Evolutionary conservation across 2,329 filamentous ascomycete genomes (phyloP), one percentile per base, ranked within the genome.

Genomic region (Epichloe gansuensis): DNA sequence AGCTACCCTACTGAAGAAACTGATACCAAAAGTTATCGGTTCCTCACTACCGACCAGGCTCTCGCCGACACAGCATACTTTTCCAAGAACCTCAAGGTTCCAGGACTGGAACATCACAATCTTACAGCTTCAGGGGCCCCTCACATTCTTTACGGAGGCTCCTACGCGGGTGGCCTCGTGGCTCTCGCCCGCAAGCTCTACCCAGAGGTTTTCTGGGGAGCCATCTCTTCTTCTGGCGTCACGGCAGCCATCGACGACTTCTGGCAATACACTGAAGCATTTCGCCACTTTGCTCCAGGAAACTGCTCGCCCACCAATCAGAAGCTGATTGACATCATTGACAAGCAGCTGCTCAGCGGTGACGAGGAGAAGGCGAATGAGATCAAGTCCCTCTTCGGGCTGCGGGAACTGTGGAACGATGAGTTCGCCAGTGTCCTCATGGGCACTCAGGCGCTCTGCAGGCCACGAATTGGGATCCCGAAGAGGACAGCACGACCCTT

Each of bases 31-130:
- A 90, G 79, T 59, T 68, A 94, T 56, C 82, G 89, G 3, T 95
- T 93, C 71, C 71, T 95, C 61, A 84, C 86, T 1, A 93, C 88
- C 0, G 85, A 90, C 59, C 89, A 95, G 65, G 82, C 88, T 0
- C 64, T 94, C 40, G 88, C 87, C 7, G 89, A 95, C 64, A 81
- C 83, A 43, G 86, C 81, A 2, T 94, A 87, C 66, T 94, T 95
- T 67, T 86, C 87, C 0, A 68, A 79, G 55, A 77, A 93, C 57
- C 74, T 89, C 41, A 71, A 80, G 49, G 89, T 90, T 55, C 73
- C 79, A 0, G 87, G 87, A 0, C 67, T 89, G 5, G 82, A 87
- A 61, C 67, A 86, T 55, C 61, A 76, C 25, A 76, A 89, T 56
- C 68, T 93, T 39, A 87, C 79, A 0, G 78, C 86, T 0, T 70